Percentiles rank a stretch among this genome's conserved stretches.
phyloP scores from a whole-genome alignment of 2,329 filamentous ascomycete species.

The Arthrobotrys sphaeroides region DNA sequence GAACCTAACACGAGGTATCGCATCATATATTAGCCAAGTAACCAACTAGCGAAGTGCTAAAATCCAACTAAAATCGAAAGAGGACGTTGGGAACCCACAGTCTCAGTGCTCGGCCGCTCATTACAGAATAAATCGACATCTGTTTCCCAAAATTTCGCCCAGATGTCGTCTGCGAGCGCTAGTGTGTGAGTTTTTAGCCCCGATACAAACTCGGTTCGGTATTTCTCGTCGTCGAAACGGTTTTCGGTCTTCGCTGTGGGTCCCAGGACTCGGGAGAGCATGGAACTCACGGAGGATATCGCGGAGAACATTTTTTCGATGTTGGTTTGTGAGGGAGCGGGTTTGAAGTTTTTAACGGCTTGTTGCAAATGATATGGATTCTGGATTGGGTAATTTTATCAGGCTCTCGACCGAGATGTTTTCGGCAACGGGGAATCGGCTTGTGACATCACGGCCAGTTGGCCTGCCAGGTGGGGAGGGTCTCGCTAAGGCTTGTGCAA shows the following conservation, averaged over 20 bases:
- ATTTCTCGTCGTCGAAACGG: conserved; percentile 43
- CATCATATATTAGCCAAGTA: neutral
- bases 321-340: neutral
- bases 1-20: conserved; percentile 23
- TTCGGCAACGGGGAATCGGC: conserved; percentile 9
- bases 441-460: conserved; percentile 42
- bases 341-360: no score
- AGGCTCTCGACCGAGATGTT: conserved; percentile 9
- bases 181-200: conserved; percentile 29
- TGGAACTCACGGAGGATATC: conserved; percentile 40
- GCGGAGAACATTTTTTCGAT: conserved; percentile 25
- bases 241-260: conserved; percentile 7
- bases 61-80: neutral
- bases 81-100: conserved; percentile 2
- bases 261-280: conserved; percentile 49
- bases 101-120: conserved; percentile 42
- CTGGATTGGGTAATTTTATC: conserved; percentile 13
- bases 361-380: no score
- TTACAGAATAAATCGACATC: conserved; percentile 51
- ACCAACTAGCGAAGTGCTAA: neutral
- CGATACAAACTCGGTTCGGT: conserved; percentile 39
- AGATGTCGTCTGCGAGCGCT: conserved; percentile 41
- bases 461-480: conserved; percentile 30
- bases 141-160: conserved; percentile 46
- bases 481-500: conserved; percentile 16